Percentiles rank a stretch among this genome's conserved stretches.
phyloP scores from a whole-genome alignment of 345 rosid genomes.

The Lumnitzera racemosa region DNA sequence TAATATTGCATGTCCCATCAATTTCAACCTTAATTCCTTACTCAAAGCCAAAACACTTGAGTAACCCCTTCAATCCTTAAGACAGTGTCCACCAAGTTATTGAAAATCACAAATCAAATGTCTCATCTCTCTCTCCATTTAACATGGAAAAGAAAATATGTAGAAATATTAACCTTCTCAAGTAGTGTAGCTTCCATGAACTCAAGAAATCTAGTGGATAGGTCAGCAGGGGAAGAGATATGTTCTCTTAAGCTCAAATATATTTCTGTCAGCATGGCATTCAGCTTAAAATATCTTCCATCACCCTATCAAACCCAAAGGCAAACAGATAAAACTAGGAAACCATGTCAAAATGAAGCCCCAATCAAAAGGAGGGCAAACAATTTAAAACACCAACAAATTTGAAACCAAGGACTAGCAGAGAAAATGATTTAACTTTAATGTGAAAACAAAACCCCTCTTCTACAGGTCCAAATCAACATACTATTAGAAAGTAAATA shows the following conservation, averaged over 20 bases:
- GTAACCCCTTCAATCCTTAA: too few species aligned
- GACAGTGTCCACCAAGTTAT: too few species aligned
- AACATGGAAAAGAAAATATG: not conserved
- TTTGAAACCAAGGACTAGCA: too few species aligned
- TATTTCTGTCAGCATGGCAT: slow-evolving; percentile 51
- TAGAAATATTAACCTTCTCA: slow-evolving; percentile 46
- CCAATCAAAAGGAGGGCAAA: not conserved
- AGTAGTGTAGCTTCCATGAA: slow-evolving; percentile 59
- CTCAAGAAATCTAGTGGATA: slow-evolving; percentile 46
- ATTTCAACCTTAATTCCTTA: too few species aligned
- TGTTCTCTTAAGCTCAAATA: slow-evolving; percentile 56
- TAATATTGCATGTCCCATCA: too few species aligned
- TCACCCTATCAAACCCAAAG: slow-evolving; percentile 46
- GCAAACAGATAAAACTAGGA: not conserved
- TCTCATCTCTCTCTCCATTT: not conserved
- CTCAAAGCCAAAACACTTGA: too few species aligned
- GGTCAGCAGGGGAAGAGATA: slow-evolving; percentile 36
- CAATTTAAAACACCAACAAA: too few species aligned
- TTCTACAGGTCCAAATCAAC: not conserved
- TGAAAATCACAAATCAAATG: too few species aligned
- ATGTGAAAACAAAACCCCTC: too few species aligned
- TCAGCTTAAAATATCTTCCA: slow-evolving; percentile 55
- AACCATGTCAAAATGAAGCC: not conserved
- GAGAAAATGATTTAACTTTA: too few species aligned
- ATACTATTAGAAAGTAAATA: not conserved